Base-by-base conservation (phyloP, 139 green algal genomes). In the Picochlorum costavermella region DNA sequence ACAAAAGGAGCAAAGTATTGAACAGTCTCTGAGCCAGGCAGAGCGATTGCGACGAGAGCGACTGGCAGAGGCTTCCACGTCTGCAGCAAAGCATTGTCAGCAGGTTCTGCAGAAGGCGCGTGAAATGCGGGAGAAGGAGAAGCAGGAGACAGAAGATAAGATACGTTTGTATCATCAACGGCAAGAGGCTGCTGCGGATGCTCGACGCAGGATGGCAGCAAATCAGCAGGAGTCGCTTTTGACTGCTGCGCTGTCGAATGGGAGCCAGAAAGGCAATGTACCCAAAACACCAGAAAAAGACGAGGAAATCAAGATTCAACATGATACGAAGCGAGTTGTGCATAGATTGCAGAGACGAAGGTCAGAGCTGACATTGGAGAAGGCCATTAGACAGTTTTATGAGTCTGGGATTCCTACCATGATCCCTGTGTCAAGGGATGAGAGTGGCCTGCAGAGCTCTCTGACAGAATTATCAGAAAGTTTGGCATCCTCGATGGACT, bases 381-480 rank as follows among this genome's bases (percentile, higher is more conserved):
- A 53, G 17, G 46, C 46, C 16, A 23, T 53, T 53, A 3, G 5
- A 20, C 46, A 53, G n/a, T 53, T 53, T 53, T 20, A 53, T 23
- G 46, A 53, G 9, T 28, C 46, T 53, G 46, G 46, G 46, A 53
- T 53, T 28, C 46, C 46, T 1, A 40, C 33, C 33, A 40, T 40
- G 33, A 40, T 13, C 33, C 0, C 8, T 40, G 3, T 40, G 8
- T 40, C 11, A 8, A 40, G 11, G 33, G 1, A 40, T 40, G 33
- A 40, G 33, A 40, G 33, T 8, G 33, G 33, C 33, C 46, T 53
- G 5, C 46, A 20, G 20, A 53, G 46, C 6, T 53, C 46, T 53
- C 12, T 53, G 46, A 53, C 17, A 23, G 46, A 53, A 53, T 53
- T 20, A 53, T 53, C 46, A 14, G 46, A 53, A 53, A 23, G 46